phyloP scores from a whole-genome alignment of 2,329 filamentous ascomycete species.

The Epichloe coenophiala region DNA sequence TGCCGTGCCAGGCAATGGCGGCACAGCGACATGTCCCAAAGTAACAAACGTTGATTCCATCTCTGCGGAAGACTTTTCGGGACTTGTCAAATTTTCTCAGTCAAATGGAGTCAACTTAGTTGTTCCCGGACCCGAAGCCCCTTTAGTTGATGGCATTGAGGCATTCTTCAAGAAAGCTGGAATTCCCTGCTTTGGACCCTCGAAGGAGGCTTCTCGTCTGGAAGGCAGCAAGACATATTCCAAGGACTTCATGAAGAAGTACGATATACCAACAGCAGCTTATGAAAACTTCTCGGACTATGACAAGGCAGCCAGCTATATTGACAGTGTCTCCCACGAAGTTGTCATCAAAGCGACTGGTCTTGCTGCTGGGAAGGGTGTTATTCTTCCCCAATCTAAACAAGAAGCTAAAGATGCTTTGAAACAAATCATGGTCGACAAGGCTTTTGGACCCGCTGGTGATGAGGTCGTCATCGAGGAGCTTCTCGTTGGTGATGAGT shows the following conservation, averaged over 20 bases:
- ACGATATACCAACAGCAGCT: constrained; percentile 78
- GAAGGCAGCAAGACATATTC: constrained; percentile 96
- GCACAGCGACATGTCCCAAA: constrained; percentile 59
- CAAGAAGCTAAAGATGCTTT: constrained; percentile 72
- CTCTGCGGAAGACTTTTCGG: constrained; percentile 62
- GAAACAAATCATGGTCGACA: constrained; percentile 79
- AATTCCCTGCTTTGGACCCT: constrained; percentile 77
- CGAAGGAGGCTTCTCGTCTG: constrained; percentile 70
- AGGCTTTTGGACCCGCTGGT: constrained; percentile 75
- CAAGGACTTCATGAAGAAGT: constrained; percentile 93
- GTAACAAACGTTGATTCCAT: constrained; percentile 58
- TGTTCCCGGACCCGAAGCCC: constrained; percentile 82
- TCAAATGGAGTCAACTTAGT: constrained; percentile 66
- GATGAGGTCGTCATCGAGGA: constrained; percentile 93
- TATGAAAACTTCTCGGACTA: constrained; percentile 83
- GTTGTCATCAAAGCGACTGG: constrained; percentile 92
- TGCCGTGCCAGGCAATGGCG: constrained; percentile 70
- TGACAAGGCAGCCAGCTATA: constrained; percentile 56
- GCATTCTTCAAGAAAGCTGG: constrained; percentile 63
- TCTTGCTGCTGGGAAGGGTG: constrained; percentile 87
- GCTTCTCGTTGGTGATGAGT: constrained; percentile 78
- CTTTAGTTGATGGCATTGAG: constrained; percentile 83
- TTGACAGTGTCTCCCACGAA: constrained; percentile 56
- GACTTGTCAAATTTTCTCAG: constrained; percentile 62
- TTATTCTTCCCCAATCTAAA: constrained; percentile 73